Evolutionary conservation across 768 basidiomycete genomes (phyloP), one percentile per base, ranked within the genome.

Genomic region (Tylopilus felleus): DNA sequence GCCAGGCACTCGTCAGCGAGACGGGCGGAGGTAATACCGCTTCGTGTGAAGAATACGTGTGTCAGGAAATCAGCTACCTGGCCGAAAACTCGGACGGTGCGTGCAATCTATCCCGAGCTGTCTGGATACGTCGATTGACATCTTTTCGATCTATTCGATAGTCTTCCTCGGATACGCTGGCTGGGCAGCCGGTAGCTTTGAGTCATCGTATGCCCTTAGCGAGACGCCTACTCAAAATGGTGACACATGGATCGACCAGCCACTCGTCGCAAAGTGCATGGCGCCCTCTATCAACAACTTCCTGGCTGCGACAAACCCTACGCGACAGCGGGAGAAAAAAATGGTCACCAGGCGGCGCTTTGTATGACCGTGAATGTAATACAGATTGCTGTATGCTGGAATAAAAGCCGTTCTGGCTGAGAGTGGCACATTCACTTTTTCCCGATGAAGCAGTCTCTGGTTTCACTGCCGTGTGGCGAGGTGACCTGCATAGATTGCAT

Each of bases 1-100:
- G 81, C 14, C 77, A 80, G 58, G 83, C 80, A 0, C 69, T 84
- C 63, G 77, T 80, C 60, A 80, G 79, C 6, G 82, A 83, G 64
- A 81, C 80, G 2, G 82, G 83, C 47, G 82, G 80, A 23, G 81
- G 81, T 12, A 77, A 82, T 59, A 70, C 72, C 5, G 72, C 72
- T 1, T 74, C 73, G 5, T 83, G 81, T 58, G 64, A 72, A 5
- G 67, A 70, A 16, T 75, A 71, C 33, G 9, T 59, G 21, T 57
- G 50, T 8, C 25, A 59, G 12, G 39, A 59, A 31, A 38, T 58
- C 7, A 19, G 38, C 1, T 59, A 58, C 45, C 27, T 50, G 35
- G 58, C 58, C 19, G 16, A 49, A 23, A 59, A 59, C 36, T 58
- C 58, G 16, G 58, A 58, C 16, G 56, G 56, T 59, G 21, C 19